Conservation (phyloP, 345 rosid species). For the Gossypium herbaceum region DNA sequence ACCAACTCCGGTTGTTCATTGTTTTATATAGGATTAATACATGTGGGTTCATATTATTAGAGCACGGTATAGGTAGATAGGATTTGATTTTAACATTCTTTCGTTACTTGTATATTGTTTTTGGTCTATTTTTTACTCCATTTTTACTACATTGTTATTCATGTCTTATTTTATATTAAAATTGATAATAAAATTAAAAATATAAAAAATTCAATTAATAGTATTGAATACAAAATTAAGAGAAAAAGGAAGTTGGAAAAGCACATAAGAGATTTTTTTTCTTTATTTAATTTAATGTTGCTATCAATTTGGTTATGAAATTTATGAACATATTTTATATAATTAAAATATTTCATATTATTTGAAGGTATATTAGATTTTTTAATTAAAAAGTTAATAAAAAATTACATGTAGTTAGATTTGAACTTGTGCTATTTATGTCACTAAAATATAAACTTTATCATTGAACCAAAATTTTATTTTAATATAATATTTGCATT, state of each 20-base stretch:
- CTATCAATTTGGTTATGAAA: too few species aligned
- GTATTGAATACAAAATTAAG: not conserved
- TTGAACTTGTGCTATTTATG: too few species aligned
- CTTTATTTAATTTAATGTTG: too few species aligned
- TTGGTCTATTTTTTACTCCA: not conserved
- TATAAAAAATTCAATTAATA: not conserved
- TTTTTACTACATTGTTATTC: not conserved
- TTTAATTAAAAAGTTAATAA: too few species aligned
- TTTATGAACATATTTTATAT: too few species aligned
- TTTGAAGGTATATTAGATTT: too few species aligned
- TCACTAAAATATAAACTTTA: too few species aligned
- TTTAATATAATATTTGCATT: too few species aligned
- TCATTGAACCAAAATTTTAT: too few species aligned
- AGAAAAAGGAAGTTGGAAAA: not conserved
- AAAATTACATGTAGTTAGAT: too few species aligned
- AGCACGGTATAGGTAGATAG: not conserved
- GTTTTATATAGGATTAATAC: slow-evolving; percentile 23
- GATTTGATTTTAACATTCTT: not conserved
- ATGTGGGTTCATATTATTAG: not conserved
- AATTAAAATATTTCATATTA: too few species aligned
- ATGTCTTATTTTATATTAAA: not conserved
- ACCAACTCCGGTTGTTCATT: slow-evolving; percentile 17
- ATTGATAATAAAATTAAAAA: not conserved
- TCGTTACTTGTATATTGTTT: not conserved
- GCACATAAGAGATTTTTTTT: not conserved